Evolutionary conservation across 179 eudicot genomes (phyloP).

Genomic region (Silene coronaria): DNA sequence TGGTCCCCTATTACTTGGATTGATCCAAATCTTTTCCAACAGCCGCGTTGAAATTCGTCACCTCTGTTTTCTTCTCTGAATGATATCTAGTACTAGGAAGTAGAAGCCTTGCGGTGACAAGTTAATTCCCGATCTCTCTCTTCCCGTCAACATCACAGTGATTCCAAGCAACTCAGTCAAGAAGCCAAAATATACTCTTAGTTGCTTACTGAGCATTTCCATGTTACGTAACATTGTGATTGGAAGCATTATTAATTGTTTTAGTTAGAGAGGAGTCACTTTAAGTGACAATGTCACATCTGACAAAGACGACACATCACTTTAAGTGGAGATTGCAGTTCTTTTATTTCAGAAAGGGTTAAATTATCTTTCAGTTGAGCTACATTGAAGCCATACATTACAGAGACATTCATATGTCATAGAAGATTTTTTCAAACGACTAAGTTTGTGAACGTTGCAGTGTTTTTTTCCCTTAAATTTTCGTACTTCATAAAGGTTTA

Average conservation of each 20-base stretch:
- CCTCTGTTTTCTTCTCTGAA: too few species aligned
- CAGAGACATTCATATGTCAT: background rate
- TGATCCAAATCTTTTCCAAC: too few species aligned
- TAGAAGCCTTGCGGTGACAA: background rate
- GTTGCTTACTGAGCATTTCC: background rate
- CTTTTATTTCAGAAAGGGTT: background rate
- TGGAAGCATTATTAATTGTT: background rate
- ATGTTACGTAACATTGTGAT: background rate
- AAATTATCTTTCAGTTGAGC: background rate
- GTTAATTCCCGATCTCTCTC: background rate
- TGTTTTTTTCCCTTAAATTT: background rate
- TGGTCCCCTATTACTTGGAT: too few species aligned
- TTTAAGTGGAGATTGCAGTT: background rate
- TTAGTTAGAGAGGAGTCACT: background rate
- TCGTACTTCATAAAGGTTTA: background rate
- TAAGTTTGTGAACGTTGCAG: background rate
- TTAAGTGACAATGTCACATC: background rate
- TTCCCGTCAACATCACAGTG: background rate
- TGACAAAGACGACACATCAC: background rate
- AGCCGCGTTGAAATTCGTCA: too few species aligned
- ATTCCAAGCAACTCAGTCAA: background rate
- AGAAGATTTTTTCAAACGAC: background rate
- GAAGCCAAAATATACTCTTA: conserved; percentile 8
- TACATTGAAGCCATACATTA: conserved; percentile 1
- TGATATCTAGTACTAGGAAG: background rate